Evolutionary conservation across 345 rosid species (phyloP).

Genomic region (Brassica napus): Da-Ae NC_063452.1:5472501-5473000

Average conservation of each 20-base stretch:
- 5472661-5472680: constrained; percentile 86
- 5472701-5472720: constrained; percentile 94
- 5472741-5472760: constrained; percentile 83
- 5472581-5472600: neutral
- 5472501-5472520: neutral
- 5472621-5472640: no score
- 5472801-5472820: constrained; percentile 62
- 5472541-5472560: neutral
- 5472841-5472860: constrained; percentile 69
- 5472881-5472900: neutral
- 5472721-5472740: constrained; percentile 86
- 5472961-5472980: neutral
- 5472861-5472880: constrained; percentile 48
- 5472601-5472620: neutral
- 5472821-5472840: constrained; percentile 55
- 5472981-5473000: neutral
- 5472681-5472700: constrained; percentile 82
- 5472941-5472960: neutral
- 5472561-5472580: neutral
- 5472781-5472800: constrained; percentile 92
- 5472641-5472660: constrained; percentile 35
- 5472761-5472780: constrained; percentile 75
- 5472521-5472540: neutral
- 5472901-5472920: neutral
- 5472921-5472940: neutral